Conservation (phyloP, 768 basidiomycete genomes). For the Neoboletus subvelutipes region DNA sequence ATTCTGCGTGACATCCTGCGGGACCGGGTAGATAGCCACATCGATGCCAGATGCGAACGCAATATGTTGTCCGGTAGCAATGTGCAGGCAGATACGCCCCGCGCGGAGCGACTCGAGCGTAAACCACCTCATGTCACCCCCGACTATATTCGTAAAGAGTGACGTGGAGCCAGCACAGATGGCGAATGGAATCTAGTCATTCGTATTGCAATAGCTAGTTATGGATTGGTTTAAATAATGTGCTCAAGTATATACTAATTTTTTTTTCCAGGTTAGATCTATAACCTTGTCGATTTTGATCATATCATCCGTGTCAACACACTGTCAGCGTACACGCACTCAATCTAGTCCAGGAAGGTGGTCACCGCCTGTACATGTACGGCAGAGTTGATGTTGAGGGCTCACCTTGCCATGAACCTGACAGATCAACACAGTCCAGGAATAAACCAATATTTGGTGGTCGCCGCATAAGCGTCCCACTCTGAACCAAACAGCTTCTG, state of each 20-base stretch:
- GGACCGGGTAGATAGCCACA: background rate
- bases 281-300: background rate
- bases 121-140: too few relatives aligned
- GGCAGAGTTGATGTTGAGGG: too few relatives aligned
- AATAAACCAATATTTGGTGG: constrained; percentile 50
- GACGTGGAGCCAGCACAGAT: background rate
- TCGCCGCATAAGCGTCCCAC: constrained; percentile 48
- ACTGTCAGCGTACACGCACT: background rate
- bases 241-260: background rate
- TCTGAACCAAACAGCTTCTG: constrained; percentile 43
- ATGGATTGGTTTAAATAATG: background rate
- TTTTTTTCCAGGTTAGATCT: background rate
- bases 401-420: background rate
- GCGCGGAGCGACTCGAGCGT: background rate
- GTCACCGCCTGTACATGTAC: background rate
- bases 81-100: background rate
- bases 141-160: background rate
- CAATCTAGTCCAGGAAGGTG: background rate
- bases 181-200: background rate
- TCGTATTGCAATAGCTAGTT: background rate
- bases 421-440: constrained; percentile 42
- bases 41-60: background rate
- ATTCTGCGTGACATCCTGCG: background rate
- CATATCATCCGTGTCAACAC: background rate
- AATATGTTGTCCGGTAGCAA: background rate